Evolutionary conservation across 208 protist species (phyloP), one percentile per base, ranked within the genome.

Genomic region (Trypanosoma grayi): DNA sequence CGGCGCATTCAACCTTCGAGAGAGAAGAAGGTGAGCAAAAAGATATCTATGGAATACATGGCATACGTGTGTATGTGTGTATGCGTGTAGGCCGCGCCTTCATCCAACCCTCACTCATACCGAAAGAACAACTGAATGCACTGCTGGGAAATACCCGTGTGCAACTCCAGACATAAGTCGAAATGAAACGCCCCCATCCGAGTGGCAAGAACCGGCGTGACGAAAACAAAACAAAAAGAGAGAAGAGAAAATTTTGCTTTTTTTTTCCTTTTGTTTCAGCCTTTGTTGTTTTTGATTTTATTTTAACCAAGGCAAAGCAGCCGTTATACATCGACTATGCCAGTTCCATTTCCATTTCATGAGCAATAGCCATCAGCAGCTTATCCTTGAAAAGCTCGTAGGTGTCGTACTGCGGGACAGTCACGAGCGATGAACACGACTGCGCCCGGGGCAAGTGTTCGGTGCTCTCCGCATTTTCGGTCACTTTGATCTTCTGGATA

Each of bases 281-380:
- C n/a, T n/a, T n/a, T n/a, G n/a, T n/a, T n/a, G n/a, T n/a, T n/a
- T n/a, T n/a, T n/a, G n/a, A n/a, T n/a, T n/a, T n/a, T n/a, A n/a
- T n/a, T n/a, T n/a, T n/a, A n/a, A n/a, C n/a, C n/a, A n/a, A n/a
- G n/a, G n/a, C n/a, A n/a, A n/a, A n/a, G n/a, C n/a, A n/a, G n/a
- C n/a, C n/a, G n/a, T n/a, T n/a, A n/a, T 58, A 45, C 45, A 45
- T 58, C 31, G n/a, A 36, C 60, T 70, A 94, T 25, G 87, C 90
- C n/a, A 94, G 65, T 56, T 96, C 87, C 90, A 96, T 96, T 57
- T 94, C 90, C 71, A 84, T 87, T 60, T 91, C 77, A 54, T 96
- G 90, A 50, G 87, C 63, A 46, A 96, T 64, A 2, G 87, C 87
- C 13, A 87, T 30, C 7, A 90, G 39, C 4, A 96, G 60, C 61